Evolutionary conservation across 768 basidiomycete genomes (phyloP).

Genomic region (Suillus hirtellus): DNA sequence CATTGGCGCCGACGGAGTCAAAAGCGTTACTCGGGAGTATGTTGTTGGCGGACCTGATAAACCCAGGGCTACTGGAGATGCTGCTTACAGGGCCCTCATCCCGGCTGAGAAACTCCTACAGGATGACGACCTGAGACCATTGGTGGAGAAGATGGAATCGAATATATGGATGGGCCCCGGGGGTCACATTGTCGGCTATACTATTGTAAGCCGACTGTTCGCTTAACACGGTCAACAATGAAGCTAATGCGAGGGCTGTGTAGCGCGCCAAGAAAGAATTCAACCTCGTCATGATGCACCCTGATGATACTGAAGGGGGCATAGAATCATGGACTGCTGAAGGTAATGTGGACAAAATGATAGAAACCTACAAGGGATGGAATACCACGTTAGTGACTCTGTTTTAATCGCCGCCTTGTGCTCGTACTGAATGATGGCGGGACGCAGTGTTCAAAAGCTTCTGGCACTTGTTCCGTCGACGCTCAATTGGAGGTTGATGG

Average conservation of each 20-base stretch:
- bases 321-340: constrained; percentile 45
- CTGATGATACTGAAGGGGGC: constrained; percentile 33
- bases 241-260: not conserved
- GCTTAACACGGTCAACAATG: not conserved
- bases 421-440: constrained; percentile 9
- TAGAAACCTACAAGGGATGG: constrained; percentile 45
- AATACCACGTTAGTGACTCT: constrained; percentile 43
- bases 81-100: constrained; percentile 60
- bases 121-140: constrained; percentile 51
- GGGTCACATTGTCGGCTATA: constrained; percentile 47
- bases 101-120: constrained; percentile 43
- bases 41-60: constrained; percentile 48
- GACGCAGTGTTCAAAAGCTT: constrained; percentile 44
- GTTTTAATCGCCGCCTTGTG: not conserved
- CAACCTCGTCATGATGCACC: constrained; percentile 48
- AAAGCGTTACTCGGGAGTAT: constrained; percentile 50
- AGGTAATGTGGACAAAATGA: constrained; percentile 48
- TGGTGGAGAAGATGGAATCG: constrained; percentile 55
- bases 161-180: constrained; percentile 62
- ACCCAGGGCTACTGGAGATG: constrained; percentile 59
- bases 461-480: constrained; percentile 44
- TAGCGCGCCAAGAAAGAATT: constrained; percentile 41
- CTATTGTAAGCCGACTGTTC: constrained; percentile 36
- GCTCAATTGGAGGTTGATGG: constrained; percentile 49
- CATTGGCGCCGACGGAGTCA: constrained; percentile 57